Conservation (phyloP, 805 yeast species). For the Saccharomycopsis schoenii region DNA sequence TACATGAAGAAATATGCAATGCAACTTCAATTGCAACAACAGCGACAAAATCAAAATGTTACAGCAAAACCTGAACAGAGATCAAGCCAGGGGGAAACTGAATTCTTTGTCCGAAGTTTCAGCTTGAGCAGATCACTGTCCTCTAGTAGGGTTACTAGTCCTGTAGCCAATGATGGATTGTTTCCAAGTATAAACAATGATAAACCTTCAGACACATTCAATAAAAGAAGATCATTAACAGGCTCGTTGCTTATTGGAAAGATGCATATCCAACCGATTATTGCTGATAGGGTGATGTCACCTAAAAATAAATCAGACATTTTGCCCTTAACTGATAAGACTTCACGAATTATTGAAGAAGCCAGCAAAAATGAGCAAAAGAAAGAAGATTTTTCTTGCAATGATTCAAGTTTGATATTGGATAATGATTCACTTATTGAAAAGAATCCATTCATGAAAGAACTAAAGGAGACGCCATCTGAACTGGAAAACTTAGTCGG, state of each 20-base stretch:
- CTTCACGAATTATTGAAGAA: not conserved
- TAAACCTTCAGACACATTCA: not conserved
- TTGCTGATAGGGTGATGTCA: conserved; percentile 22
- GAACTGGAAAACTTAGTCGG: not conserved
- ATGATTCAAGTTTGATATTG: not conserved
- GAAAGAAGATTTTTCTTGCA: not conserved
- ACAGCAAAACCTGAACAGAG: not conserved
- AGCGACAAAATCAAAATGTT: not conserved
- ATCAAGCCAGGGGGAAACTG: not conserved
- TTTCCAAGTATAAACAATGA: not conserved
- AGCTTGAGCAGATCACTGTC: conserved; percentile 11
- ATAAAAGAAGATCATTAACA: conserved; percentile 19
- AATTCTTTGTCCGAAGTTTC: conserved; percentile 13
- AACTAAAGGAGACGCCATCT: not conserved
- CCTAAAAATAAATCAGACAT: not conserved
- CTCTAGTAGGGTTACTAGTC: not conserved
- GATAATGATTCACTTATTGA: not conserved
- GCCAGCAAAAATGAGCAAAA: not conserved
- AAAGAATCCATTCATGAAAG: not conserved
- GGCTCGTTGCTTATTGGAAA: conserved; percentile 33
- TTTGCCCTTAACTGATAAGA: not conserved
- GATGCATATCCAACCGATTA: conserved; percentile 32
- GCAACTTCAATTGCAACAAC: not conserved
- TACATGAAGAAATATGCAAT: not conserved
- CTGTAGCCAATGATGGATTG: not conserved